Conservation (phyloP, 1,139 yeast genomes). For the Hyphopichia pseudoburtonii region DNA sequence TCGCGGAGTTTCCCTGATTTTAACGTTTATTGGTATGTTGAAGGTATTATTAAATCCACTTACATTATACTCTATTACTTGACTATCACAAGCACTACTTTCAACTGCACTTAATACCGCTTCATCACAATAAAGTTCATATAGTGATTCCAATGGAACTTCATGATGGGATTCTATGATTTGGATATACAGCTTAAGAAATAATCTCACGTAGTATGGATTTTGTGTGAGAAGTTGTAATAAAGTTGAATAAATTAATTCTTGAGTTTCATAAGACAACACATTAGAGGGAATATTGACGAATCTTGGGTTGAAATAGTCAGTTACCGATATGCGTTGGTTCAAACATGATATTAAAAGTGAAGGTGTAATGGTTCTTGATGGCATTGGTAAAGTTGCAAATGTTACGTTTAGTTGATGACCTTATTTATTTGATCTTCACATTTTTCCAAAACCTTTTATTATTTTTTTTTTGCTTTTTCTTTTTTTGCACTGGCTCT, state of each 20-base stretch:
- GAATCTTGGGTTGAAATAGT: conserved; percentile 10
- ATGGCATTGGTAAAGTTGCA: background rate
- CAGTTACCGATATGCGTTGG: conserved; percentile 18
- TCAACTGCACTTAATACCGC: conserved; percentile 39
- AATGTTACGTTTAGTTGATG: too few relatives aligned
- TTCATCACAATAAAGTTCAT: conserved; percentile 46
- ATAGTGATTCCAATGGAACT: conserved; percentile 40
- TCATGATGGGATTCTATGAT: conserved; percentile 30
- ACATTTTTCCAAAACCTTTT: too few relatives aligned
- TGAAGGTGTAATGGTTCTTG: background rate
- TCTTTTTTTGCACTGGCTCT: too few relatives aligned
- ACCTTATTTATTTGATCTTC: too few relatives aligned
- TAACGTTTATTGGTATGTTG: conserved; percentile 25
- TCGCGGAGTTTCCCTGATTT: conserved; percentile 60
- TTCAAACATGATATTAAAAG: conserved; percentile 10
- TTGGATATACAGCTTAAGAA: conserved; percentile 43
- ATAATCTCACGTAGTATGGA: conserved; percentile 48
- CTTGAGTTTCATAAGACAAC: conserved; percentile 13
- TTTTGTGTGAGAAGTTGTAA: conserved; percentile 29
- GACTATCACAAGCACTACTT: conserved; percentile 44
- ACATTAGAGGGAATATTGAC: conserved; percentile 7
- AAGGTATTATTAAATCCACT: conserved; percentile 17
- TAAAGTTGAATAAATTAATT: conserved; percentile 16
- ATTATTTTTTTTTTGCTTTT: too few relatives aligned
- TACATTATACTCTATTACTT: conserved; percentile 48